These are phyloP conservation scores for Penicillium cinerascens DNA, from an alignment of 495 filamentous ascomycete genomes.

Conservation along the genomic window DNA sequence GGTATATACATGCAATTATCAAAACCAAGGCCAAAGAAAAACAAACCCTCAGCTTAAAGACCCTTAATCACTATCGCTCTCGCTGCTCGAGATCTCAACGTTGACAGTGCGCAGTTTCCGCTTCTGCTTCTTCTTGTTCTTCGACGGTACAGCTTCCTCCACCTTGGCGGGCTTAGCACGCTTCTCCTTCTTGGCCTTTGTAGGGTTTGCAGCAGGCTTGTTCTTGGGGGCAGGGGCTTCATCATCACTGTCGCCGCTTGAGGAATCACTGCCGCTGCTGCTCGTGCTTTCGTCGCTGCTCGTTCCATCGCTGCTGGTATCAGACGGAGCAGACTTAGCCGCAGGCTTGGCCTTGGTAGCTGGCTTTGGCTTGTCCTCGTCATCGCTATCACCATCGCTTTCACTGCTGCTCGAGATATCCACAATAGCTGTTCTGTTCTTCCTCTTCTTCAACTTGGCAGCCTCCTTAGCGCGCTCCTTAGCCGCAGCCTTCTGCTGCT, in stretches of 20 bases:
- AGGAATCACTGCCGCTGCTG: slow-evolving; percentile 16
- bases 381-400: slow-evolving; percentile 21
- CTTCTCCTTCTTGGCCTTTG: slow-evolving; percentile 13
- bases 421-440: slow-evolving; percentile 49
- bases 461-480: slow-evolving; percentile 26
- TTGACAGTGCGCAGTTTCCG: slow-evolving; percentile 24
- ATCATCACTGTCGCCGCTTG: slow-evolving; percentile 16
- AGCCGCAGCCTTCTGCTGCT: slow-evolving; percentile 20
- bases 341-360: slow-evolving; percentile 6
- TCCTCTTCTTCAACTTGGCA: slow-evolving; percentile 49
- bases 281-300: slow-evolving; percentile 19
- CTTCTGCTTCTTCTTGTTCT: slow-evolving; percentile 31
- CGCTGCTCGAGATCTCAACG: slow-evolving; percentile 30
- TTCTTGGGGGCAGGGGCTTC: slow-evolving; percentile 5
- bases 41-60: background rate
- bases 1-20: slow-evolving; percentile 18
- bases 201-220: slow-evolving; percentile 1
- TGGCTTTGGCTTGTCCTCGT: slow-evolving; percentile 22
- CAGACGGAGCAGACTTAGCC: background rate
- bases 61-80: slow-evolving; percentile 28
- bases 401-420: slow-evolving; percentile 47
- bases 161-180: background rate
- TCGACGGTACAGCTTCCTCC: slow-evolving; percentile 3
- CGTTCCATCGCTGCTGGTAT: slow-evolving; percentile 11
- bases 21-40: slow-evolving; percentile 3